These are phyloP conservation scores for Dipodascopsis tothii DNA, from an alignment of 805 yeast species.

Conservation along the genomic window DNA sequence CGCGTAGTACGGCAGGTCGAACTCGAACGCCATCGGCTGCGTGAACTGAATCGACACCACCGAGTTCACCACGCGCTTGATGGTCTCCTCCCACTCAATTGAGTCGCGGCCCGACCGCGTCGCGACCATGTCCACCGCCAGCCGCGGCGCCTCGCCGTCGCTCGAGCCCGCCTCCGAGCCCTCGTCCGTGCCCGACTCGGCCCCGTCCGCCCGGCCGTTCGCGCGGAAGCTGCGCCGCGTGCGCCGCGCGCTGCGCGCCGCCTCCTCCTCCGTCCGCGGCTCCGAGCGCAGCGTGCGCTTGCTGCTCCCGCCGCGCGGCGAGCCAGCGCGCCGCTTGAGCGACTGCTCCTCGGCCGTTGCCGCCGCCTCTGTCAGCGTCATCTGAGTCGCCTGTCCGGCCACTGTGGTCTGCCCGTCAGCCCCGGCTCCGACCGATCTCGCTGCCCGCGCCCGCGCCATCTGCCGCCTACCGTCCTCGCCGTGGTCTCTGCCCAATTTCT, in stretches of 20 bases:
- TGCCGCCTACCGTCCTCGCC: too few relatives aligned
- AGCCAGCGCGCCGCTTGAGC: too few relatives aligned
- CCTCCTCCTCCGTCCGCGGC: slow-evolving; percentile 1
- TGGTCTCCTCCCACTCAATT: slow-evolving; percentile 66
- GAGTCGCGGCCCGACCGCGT: slow-evolving; percentile 11
- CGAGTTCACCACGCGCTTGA: slow-evolving; percentile 69
- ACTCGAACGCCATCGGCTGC: slow-evolving; percentile 79
- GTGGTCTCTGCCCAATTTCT: too few relatives aligned
- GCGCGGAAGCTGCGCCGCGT: background rate
- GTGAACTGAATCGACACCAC: slow-evolving; percentile 87
- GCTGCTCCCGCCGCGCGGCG: too few relatives aligned
- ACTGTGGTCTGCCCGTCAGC: too few relatives aligned
- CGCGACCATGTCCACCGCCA: background rate
- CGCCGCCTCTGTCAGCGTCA: too few relatives aligned
- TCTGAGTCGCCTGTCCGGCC: too few relatives aligned
- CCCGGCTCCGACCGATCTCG: too few relatives aligned
- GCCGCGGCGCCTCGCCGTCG: background rate
- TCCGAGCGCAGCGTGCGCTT: too few relatives aligned
- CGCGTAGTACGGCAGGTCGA: slow-evolving; percentile 69
- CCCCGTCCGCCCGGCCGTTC: background rate
- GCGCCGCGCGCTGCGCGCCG: slow-evolving; percentile 1
- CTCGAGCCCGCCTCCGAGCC: background rate
- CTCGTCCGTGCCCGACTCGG: background rate
- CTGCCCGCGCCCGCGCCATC: too few relatives aligned
- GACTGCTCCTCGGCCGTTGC: too few relatives aligned